Percentiles rank a stretch among this genome's conserved stretches.
Evolutionary conservation across 2,329 filamentous ascomycete species (phyloP).

Genomic region (Aspergillus sp.): DNA sequence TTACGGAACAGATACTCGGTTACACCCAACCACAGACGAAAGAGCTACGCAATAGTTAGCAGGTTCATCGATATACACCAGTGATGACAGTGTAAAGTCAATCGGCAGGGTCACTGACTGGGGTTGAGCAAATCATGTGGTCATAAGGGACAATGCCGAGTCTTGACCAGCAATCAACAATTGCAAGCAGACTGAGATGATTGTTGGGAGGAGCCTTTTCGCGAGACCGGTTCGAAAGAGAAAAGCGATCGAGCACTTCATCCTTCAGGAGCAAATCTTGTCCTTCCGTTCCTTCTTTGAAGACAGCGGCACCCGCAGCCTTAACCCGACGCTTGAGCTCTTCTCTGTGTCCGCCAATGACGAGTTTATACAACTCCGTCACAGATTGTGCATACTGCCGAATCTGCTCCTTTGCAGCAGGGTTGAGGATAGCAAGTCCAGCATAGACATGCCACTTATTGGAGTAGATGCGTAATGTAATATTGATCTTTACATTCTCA

Average conservation of each 20-base stretch:
- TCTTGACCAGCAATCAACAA: slow-evolving; percentile 98
- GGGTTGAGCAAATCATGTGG: slow-evolving; percentile 99
- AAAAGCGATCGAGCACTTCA: slow-evolving; percentile 82
- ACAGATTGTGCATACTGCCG: slow-evolving; percentile 88
- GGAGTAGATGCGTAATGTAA: slow-evolving; percentile 92
- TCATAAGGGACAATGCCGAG: slow-evolving; percentile 93
- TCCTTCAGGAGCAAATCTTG: slow-evolving; percentile 69
- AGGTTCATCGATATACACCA: background rate
- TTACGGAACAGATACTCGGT: slow-evolving; percentile 93
- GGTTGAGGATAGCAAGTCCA: slow-evolving; percentile 93
- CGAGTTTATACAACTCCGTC: slow-evolving; percentile 92
- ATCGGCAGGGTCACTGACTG: slow-evolving; percentile 45
- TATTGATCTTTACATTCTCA: slow-evolving; percentile 98
- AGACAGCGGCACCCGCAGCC: slow-evolving; percentile 71
- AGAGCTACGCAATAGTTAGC: slow-evolving; percentile 51
- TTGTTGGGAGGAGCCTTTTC: slow-evolving; percentile 74
- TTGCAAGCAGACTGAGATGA: slow-evolving; percentile 86
- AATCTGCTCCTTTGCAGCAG: slow-evolving; percentile 86
- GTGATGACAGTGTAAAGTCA: too few relatives aligned
- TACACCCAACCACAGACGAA: slow-evolving; percentile 94
- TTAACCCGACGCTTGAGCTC: slow-evolving; percentile 73
- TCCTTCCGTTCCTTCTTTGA: slow-evolving; percentile 48
- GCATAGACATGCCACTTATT: slow-evolving; percentile 99
- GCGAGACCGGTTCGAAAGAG: slow-evolving; percentile 65
- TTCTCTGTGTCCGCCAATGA: slow-evolving; percentile 77